Base-by-base conservation (phyloP, 2,329 filamentous ascomycete species). In the Nemania bipapillata region DNA sequence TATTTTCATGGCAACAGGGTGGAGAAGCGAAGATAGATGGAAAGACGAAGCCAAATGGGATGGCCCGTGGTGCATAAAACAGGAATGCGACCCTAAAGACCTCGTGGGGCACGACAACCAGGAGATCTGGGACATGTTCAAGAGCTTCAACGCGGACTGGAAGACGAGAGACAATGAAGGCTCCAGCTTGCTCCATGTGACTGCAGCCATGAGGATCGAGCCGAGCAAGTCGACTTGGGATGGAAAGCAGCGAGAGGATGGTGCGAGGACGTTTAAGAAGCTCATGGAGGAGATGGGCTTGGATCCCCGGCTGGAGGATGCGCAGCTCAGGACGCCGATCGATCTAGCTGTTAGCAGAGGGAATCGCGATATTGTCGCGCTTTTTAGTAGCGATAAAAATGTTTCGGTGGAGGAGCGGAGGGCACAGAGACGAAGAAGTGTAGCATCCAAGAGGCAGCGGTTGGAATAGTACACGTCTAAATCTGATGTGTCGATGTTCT, bases 241-340 rank as follows among this genome's bases (percentile, higher is more conserved):
- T 4, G 17, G 54, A 8, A 15, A 8, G 5, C 54, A 56, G 8
- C 35, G 8, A 8, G 4, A 11, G 15, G 35, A 42, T 28, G n/a
- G 4, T 2, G 54, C 24, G 35, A 5, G 15, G 9, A 42, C 54
- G 22, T 56, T 56, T 28, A 28, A 28, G 54, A 56, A 56, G 54
- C 35, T 56, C 2, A 56, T 56, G 35, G 22, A 56, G 12, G 35
- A 56, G 12, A 28, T 42, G 20, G 35, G 54, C 20, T 56, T 42
- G 2, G 54, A 56, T 42, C 54, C 54, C 12, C 32, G 54, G 8
- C 22, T 42, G 9, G 54, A 56, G 24, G 54, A 56, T 56, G 37
- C 35, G 35, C 32, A 56, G 54, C 35, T 40, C 15, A 20, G 54
- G 20, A 56, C 54, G 11, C 35, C 54, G 12, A 56, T 56, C n/a